Conservation (phyloP, 1,284 basidiomycete species). For the Ustilago tritici region DNA sequence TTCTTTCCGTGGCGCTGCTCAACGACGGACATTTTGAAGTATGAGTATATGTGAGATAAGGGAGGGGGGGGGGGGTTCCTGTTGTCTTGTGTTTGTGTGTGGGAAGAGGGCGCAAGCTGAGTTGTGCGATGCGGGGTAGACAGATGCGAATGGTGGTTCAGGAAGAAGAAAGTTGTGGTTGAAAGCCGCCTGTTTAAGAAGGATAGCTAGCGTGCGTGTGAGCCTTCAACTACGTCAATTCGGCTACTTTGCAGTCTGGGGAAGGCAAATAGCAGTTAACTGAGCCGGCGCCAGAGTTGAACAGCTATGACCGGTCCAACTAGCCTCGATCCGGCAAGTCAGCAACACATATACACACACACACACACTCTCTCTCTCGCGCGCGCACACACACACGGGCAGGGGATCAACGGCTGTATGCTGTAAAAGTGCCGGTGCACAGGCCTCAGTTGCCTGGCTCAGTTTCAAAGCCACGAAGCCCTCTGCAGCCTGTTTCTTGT, state of each 20-base stretch:
- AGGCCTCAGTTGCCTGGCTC: neutral
- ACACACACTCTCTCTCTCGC: too few relatives aligned
- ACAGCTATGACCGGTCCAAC: neutral
- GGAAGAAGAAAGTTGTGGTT: neutral
- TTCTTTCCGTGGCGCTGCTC: constrained; percentile 61
- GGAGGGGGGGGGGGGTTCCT: neutral
- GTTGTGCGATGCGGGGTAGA: neutral
- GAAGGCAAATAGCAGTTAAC: neutral
- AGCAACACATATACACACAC: neutral
- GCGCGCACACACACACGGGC: too few relatives aligned
- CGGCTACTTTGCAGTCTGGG: neutral
- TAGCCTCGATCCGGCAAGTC: constrained; percentile 8
- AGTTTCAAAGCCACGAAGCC: constrained; percentile 4
- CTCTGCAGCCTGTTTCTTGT: neutral
- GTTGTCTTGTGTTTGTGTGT: neutral
- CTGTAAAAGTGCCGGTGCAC: constrained; percentile 4
- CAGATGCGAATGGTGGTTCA: constrained; percentile 1
- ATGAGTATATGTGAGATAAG: neutral
- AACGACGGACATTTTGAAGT: constrained; percentile 38
- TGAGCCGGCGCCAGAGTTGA: neutral
- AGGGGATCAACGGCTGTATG: neutral
- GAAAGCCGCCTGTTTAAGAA: constrained; percentile 5
- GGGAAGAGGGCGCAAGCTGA: neutral
- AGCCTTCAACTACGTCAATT: neutral
- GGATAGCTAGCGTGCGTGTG: neutral